Percentiles rank a stretch among this genome's conserved stretches.
phyloP scores from a whole-genome alignment of 139 green algal species.

The Asterochloris sp. region DNA sequence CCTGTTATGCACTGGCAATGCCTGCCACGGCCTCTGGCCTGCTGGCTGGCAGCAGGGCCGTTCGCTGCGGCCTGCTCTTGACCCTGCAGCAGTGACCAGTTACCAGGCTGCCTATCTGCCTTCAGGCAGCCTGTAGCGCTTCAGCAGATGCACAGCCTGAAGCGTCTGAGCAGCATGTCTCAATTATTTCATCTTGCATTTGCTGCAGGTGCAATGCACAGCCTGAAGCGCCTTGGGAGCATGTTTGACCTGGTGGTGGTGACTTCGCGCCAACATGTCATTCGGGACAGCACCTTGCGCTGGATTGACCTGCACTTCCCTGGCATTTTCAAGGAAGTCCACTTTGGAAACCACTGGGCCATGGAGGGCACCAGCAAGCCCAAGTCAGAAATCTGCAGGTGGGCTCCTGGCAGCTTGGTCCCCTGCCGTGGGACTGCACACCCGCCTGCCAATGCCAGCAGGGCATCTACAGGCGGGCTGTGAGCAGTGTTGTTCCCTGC shows the following conservation, averaged over 20 bases:
- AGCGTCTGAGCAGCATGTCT: not conserved
- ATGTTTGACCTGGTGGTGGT: conserved; percentile 83
- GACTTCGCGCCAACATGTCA: conserved; percentile 89
- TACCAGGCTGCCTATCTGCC: no score
- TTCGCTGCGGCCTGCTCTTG: not conserved
- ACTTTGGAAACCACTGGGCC: conserved; percentile 98
- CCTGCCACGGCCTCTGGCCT: not conserved
- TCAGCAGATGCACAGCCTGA: not conserved
- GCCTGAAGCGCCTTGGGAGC: conserved; percentile 57
- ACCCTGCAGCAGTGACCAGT: no score
- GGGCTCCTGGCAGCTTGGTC: not conserved
- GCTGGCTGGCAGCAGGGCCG: not conserved
- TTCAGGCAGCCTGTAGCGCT: not conserved
- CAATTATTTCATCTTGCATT: not conserved
- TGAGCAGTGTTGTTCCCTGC: not conserved
- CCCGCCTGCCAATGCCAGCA: no score
- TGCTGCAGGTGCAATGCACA: conserved; percentile 65
- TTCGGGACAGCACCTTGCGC: conserved; percentile 78
- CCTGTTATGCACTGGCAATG: no score
- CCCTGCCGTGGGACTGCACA: no score
- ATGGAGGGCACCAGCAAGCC: conserved; percentile 62
- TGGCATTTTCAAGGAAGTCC: conserved; percentile 64
- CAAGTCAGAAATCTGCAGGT: conserved; percentile 94
- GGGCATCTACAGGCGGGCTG: not conserved
- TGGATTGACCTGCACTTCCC: conserved; percentile 86